Percentiles rank a stretch among this genome's conserved stretches.
phyloP scores from a whole-genome alignment of 2,329 filamentous ascomycete species.

The Aspergillus viridinutans region DNA sequence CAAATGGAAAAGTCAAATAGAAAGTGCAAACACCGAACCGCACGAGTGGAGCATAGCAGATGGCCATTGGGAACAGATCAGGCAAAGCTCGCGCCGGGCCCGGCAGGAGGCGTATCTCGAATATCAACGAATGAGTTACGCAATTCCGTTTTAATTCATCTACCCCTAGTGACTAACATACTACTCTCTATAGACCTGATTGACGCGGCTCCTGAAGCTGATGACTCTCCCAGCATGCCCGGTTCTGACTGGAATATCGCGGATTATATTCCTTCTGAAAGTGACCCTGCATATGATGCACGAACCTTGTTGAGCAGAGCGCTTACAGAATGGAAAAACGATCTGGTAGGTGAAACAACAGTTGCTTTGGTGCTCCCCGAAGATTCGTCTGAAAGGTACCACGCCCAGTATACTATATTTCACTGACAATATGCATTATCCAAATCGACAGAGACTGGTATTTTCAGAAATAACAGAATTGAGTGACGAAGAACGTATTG shows the following conservation, averaged over 20 bases:
- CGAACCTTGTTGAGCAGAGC: not conserved
- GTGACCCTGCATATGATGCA: not conserved
- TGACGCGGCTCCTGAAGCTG: not conserved
- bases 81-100: not conserved
- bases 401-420: too few relatives aligned
- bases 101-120: too few relatives aligned
- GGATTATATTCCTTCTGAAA: not conserved
- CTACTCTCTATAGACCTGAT: not conserved
- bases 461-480: not conserved
- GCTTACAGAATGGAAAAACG: not conserved
- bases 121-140: too few relatives aligned
- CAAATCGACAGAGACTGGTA: not conserved
- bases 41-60: constrained; percentile 7
- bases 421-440: too few relatives aligned
- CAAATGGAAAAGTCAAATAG: constrained; percentile 6
- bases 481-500: not conserved
- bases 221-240: too few relatives aligned
- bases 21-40: not conserved
- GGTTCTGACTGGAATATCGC: not conserved
- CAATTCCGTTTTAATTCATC: too few relatives aligned
- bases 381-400: too few relatives aligned
- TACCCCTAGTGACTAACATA: not conserved
- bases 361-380: too few relatives aligned
- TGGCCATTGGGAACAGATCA: constrained; percentile 4
- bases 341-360: not conserved